These are phyloP conservation scores for Blastocrithidia nonstop DNA, from an alignment of 208 protist species.

Conservation along the genomic window DNA sequence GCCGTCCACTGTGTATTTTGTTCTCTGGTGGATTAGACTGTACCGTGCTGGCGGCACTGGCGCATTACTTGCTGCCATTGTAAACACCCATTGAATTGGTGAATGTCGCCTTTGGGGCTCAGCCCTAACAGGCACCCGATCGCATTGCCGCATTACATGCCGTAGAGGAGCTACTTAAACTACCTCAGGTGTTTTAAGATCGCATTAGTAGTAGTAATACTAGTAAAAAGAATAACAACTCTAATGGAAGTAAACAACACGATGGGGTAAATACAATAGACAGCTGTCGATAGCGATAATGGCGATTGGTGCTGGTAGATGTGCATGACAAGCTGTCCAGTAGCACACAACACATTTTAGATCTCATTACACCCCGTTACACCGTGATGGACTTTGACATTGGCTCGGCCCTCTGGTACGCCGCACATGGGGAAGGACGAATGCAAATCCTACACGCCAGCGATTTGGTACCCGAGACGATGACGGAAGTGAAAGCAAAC, in stretches of 20 bases:
- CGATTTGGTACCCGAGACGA: constrained; percentile 12
- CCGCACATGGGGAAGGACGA: constrained; percentile 58
- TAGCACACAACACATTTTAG: constrained; percentile 27
- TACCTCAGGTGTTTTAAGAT: constrained; percentile 22
- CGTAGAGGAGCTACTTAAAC: constrained; percentile 59
- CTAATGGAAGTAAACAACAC: no score
- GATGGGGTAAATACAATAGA: no score
- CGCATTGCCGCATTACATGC: constrained; percentile 56
- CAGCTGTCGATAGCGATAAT: constrained; percentile 30
- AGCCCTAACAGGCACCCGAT: constrained; percentile 67
- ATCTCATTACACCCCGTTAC: constrained; percentile 55
- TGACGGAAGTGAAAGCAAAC: not conserved
- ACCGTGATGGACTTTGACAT: constrained; percentile 95
- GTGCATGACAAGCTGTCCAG: constrained; percentile 20
- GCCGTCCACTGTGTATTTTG: constrained; percentile 65
- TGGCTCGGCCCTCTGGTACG: constrained; percentile 90
- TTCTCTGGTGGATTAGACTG: constrained; percentile 92
- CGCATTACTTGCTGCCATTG: constrained; percentile 63
- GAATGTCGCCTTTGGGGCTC: constrained; percentile 87
- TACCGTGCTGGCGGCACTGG: constrained; percentile 84
- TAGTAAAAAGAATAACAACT: not conserved
- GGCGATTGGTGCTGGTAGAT: constrained; percentile 83
- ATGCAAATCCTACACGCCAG: constrained; percentile 41
- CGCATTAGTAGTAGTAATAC: not conserved
- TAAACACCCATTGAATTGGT: constrained; percentile 86